A percentile compares a stretch with the other conserved stretches of the same genome.
These are phyloP conservation scores for Pyrenophora graminea DNA, from an alignment of 2,329 filamentous ascomycete genomes.

Conservation along the genomic window DNA sequence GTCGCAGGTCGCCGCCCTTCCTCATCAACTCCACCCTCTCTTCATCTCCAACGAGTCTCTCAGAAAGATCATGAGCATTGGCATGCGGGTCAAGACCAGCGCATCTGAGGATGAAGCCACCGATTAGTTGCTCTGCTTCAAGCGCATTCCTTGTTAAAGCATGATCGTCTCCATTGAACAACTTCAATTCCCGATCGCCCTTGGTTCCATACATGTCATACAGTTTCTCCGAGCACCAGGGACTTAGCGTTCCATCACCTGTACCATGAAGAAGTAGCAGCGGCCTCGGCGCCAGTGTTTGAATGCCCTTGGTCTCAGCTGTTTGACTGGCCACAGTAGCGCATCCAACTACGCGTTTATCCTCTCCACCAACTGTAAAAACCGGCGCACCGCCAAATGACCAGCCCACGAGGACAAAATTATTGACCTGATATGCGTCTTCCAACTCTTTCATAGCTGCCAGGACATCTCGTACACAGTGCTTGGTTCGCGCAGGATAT, in stretches of 20 bases:
- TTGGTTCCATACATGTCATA: not conserved
- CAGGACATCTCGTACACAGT: slow-evolving; percentile 3
- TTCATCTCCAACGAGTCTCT: slow-evolving; percentile 1
- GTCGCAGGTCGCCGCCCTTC: slow-evolving; percentile 1
- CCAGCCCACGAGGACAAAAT: slow-evolving; percentile 4
- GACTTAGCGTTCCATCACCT: not conserved
- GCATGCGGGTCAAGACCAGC: not conserved
- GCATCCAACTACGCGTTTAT: not conserved
- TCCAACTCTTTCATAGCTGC: slow-evolving; percentile 4
- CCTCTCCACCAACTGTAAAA: not conserved
- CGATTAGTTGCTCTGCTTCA: slow-evolving; percentile 5
- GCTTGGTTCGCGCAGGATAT: not conserved
- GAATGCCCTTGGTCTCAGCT: slow-evolving; percentile 1
- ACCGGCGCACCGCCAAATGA: slow-evolving; percentile 5
- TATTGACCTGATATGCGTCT: not conserved
- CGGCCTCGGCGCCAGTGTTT: not conserved
- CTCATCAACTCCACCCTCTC: slow-evolving; percentile 5
- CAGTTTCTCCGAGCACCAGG: not conserved
- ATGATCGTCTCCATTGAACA: slow-evolving; percentile 5
- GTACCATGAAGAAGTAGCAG: slow-evolving; percentile 4
- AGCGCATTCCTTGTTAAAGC: slow-evolving; percentile 2
- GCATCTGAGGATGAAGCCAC: not conserved
- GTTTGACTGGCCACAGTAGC: slow-evolving; percentile 6
- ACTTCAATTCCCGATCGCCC: not conserved
- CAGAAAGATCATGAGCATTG: not conserved